Evolutionary conservation across 2,329 filamentous ascomycete species (phyloP).

Genomic region (Coniosporium tulheliwenetii): DNA sequence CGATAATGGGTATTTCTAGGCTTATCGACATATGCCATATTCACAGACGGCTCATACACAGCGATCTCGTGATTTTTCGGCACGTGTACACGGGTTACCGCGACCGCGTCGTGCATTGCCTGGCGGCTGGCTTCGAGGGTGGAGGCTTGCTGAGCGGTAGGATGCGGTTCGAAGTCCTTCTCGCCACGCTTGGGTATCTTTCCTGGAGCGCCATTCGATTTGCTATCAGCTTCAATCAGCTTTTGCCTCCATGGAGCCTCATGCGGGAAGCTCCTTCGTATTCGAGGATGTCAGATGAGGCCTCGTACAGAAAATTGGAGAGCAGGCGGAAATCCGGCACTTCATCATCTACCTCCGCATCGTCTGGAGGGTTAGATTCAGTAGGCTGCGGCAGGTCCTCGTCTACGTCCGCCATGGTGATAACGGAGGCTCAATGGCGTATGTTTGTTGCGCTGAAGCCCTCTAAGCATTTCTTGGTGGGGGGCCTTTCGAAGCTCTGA

Average conservation of each 20-base stretch:
- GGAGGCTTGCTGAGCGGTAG: constrained; percentile 64
- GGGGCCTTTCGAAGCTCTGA: too few relatives aligned
- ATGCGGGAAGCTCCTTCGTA: neutral
- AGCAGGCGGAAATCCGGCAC: constrained; percentile 76
- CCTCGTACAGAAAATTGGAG: constrained; percentile 35
- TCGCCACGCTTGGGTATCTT: constrained; percentile 78
- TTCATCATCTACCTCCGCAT: constrained; percentile 65
- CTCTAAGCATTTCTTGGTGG: too few relatives aligned
- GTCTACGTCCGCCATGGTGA: constrained; percentile 19
- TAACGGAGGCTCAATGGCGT: too few relatives aligned
- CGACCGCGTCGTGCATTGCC: constrained; percentile 80
- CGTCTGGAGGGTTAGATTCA: constrained; percentile 49
- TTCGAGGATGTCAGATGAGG: neutral
- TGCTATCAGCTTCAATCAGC: too few relatives aligned
- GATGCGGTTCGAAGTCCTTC: constrained; percentile 94
- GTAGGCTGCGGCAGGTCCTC: constrained; percentile 25
- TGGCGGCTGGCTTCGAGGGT: constrained; percentile 66
- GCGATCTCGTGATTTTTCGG: constrained; percentile 50
- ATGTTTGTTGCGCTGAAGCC: too few relatives aligned
- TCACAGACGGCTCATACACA: constrained; percentile 54
- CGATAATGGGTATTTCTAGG: constrained; percentile 58
- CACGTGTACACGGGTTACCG: constrained; percentile 60
- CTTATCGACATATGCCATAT: constrained; percentile 48
- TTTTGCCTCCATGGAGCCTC: constrained; percentile 9
- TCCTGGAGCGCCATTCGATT: constrained; percentile 26